Evolutionary conservation across 2,329 filamentous ascomycete species (phyloP).

Genomic region (Geosmithia morbida): DNA sequence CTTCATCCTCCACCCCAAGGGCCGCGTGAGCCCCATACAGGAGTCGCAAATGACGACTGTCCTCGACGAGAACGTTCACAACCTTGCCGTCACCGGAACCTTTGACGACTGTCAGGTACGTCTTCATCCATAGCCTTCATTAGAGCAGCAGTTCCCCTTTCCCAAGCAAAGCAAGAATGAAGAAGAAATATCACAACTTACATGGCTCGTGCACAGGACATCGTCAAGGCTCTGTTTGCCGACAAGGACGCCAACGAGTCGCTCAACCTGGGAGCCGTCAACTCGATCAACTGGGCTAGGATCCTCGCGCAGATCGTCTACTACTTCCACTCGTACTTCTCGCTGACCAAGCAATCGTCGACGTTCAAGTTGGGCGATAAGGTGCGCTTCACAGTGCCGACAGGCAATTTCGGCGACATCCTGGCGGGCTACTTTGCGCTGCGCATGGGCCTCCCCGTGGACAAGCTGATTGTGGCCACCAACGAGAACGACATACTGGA

Average conservation of each 20-base stretch:
- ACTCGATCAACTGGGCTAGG: conserved; percentile 92
- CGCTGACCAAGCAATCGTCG: conserved; percentile 49
- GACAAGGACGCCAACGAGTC: conserved; percentile 72
- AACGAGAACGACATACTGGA: conserved; percentile 97
- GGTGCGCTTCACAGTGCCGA: conserved; percentile 79
- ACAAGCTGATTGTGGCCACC: conserved; percentile 84
- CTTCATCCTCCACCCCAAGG: conserved; percentile 87
- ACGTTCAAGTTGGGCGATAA: conserved; percentile 49
- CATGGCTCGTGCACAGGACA: conserved; percentile 43
- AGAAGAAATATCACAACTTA: not conserved
- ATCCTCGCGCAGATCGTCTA: conserved; percentile 95
- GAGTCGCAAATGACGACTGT: conserved; percentile 97
- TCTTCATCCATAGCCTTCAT: no score
- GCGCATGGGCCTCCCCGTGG: conserved; percentile 74
- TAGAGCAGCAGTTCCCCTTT: not conserved
- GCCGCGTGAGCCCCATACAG: conserved; percentile 80
- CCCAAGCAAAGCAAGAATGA: not conserved
- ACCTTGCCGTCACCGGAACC: conserved; percentile 74
- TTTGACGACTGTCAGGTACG: conserved; percentile 87
- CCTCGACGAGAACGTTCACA: conserved; percentile 82
- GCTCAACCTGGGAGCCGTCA: conserved; percentile 80
- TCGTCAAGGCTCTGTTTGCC: conserved; percentile 83
- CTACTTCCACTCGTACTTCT: conserved; percentile 93
- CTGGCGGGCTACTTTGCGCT: conserved; percentile 86
- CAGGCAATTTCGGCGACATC: conserved; percentile 94